These are phyloP conservation scores for Sphaerulina musiva DNA, from an alignment of 2,329 filamentous ascomycete genomes.

Conservation along the genomic window DNA sequence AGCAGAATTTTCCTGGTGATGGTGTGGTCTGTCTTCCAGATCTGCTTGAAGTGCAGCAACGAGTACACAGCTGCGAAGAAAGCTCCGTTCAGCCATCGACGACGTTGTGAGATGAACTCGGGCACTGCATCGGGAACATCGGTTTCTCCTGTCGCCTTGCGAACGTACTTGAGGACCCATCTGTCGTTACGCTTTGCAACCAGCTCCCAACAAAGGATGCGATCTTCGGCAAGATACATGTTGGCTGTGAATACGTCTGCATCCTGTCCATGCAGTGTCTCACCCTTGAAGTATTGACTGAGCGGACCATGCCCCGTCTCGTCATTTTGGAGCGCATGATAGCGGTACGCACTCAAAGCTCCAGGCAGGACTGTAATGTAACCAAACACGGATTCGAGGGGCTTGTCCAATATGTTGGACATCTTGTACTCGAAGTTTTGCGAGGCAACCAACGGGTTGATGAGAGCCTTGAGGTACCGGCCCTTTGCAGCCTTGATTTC, in stretches of 20 bases:
- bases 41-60: constrained; percentile 85
- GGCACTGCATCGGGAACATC: constrained; percentile 93
- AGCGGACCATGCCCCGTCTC: constrained; percentile 89
- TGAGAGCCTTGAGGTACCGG: constrained; percentile 68
- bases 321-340: constrained; percentile 93
- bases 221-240: constrained; percentile 87
- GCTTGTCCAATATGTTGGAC: constrained; percentile 98
- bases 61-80: constrained; percentile 99
- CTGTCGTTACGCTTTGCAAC: constrained; percentile 90
- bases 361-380: constrained; percentile 97
- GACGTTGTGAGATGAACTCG: constrained; percentile 93
- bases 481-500: constrained; percentile 98
- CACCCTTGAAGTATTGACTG: constrained; percentile 98
- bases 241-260: constrained; percentile 97
- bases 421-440: constrained; percentile 99
- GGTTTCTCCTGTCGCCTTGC: constrained; percentile 91
- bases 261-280: constrained; percentile 90
- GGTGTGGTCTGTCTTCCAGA: constrained; percentile 90
- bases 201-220: constrained; percentile 87
- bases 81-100: constrained; percentile 95
- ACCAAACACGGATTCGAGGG: constrained; percentile 91
- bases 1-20: constrained; percentile 81
- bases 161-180: constrained; percentile 98
- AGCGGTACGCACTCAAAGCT: constrained; percentile 89
- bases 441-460: constrained; percentile 91